Conservation (phyloP, 768 basidiomycete species). For the Podaxis rugospora region DNA sequence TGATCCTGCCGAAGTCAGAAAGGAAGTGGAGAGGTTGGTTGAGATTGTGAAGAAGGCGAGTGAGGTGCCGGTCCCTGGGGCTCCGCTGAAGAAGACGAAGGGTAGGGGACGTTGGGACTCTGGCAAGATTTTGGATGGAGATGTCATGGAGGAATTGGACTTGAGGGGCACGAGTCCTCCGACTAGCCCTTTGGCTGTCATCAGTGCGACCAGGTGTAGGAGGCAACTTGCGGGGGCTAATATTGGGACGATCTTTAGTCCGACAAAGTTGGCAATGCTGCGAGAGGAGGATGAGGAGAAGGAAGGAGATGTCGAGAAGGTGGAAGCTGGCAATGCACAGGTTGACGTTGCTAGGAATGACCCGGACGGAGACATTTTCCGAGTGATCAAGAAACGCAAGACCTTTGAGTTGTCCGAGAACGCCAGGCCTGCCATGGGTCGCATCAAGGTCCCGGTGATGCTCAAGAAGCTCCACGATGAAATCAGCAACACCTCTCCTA, state of each 20-base stretch:
- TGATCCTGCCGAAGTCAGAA: slow-evolving; percentile 40
- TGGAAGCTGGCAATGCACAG: slow-evolving; percentile 13
- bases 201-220: slow-evolving; percentile 17
- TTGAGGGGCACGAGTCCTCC: slow-evolving; percentile 25
- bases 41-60: slow-evolving; percentile 36
- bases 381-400: slow-evolving; percentile 21
- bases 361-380: slow-evolving; percentile 17
- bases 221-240: slow-evolving; percentile 13
- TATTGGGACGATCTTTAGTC: slow-evolving; percentile 19
- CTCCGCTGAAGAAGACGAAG: slow-evolving; percentile 32
- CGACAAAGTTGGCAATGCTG: slow-evolving; percentile 19
- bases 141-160: slow-evolving; percentile 7
- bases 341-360: slow-evolving; percentile 19
- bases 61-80: slow-evolving; percentile 25
- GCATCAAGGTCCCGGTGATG: slow-evolving; percentile 11
- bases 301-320: background rate
- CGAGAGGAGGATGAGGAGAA: slow-evolving; percentile 27
- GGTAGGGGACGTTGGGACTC: slow-evolving; percentile 12
- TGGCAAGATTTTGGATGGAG: slow-evolving; percentile 3
- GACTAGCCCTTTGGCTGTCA: slow-evolving; percentile 30
- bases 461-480: background rate
- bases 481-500: slow-evolving; percentile 11
- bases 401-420: slow-evolving; percentile 9
- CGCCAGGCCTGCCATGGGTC: slow-evolving; percentile 18
- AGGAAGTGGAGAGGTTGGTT: slow-evolving; percentile 55